Base-by-base conservation (phyloP, 129 eudicot species). In the Artemisia annua region DNA sequence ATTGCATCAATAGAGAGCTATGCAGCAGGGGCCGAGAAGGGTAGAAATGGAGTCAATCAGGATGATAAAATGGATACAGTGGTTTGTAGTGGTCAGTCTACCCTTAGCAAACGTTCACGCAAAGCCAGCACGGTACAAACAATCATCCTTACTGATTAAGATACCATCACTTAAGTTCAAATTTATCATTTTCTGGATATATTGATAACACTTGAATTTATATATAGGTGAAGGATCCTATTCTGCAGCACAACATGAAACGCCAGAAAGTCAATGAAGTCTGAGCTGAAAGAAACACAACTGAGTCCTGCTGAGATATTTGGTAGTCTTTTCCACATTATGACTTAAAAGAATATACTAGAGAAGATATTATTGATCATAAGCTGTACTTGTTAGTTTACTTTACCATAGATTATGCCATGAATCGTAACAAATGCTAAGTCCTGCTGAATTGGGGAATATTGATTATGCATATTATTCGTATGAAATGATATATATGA, bases 1-100 rank as follows among this genome's bases (percentile, higher is more conserved):
- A 84, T 87, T 78, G 93, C 94, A 74, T 88, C 99, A 5, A 81
- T 88, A 22, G 97, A 94, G 97, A 94, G 99, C 74, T 82, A 84
- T 59, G 83, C 83, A 48, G 91, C 84, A 48, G 88, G 85, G 9
- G 75, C 11, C 46, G 89, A 75, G 19, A 83, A 84, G 70, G 83
- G 82, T 50, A 80, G 67, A 65, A 75, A 75, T 74, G 87, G 80
- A 56, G 66, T 43, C 8, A 72, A 71, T 24, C 80, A 73, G 30
- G 68, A 75, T 28, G 87, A 81, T 69, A 85, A 82, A 54, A 70
- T 75, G 75, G 91, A 94, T 49, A 65, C 75, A 10, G 85, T 80
- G 3, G 81, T 84, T 65, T 83, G 88, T 70, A 90, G 76, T n/a
- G 76, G 97, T 78, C 75, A 66, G 83, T 76, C 89, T 32, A 81